These are phyloP conservation scores for Oehlia diaphana DNA, from an alignment of 192 early-diverging fungal genomes.

Conservation along the genomic window DNA sequence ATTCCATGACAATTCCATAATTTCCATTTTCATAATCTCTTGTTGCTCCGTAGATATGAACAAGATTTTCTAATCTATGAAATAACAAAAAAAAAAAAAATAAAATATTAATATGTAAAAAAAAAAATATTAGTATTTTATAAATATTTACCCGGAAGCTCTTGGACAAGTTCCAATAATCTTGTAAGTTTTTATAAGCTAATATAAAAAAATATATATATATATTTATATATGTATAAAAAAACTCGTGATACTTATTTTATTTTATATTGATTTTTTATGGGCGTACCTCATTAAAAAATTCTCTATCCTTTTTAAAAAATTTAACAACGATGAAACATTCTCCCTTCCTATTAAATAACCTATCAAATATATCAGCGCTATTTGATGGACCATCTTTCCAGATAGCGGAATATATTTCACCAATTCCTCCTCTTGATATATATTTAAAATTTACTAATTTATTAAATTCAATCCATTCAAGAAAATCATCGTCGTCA, in stretches of 20 bases:
- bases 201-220: not conserved
- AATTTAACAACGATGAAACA: too few species aligned
- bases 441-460: not conserved
- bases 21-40: not conserved
- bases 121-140: not conserved
- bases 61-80: not conserved
- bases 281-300: too few species aligned
- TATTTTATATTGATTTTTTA: not conserved
- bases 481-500: not conserved
- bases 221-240: not conserved
- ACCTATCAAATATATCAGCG: not conserved
- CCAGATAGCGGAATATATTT: slow-evolving; percentile 1
- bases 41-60: not conserved
- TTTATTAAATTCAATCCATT: slow-evolving; percentile 5
- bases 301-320: too few species aligned
- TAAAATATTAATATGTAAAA: not conserved
- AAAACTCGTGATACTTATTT: not conserved
- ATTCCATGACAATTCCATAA: not conserved
- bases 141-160: too few species aligned
- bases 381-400: not conserved
- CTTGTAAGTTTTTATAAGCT: not conserved
- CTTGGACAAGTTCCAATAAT: not conserved
- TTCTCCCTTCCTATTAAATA: too few species aligned
- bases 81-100: not conserved
- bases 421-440: not conserved